Conservation (phyloP, 257 asterid genomes). For the Capsicum chinense region DNA sequence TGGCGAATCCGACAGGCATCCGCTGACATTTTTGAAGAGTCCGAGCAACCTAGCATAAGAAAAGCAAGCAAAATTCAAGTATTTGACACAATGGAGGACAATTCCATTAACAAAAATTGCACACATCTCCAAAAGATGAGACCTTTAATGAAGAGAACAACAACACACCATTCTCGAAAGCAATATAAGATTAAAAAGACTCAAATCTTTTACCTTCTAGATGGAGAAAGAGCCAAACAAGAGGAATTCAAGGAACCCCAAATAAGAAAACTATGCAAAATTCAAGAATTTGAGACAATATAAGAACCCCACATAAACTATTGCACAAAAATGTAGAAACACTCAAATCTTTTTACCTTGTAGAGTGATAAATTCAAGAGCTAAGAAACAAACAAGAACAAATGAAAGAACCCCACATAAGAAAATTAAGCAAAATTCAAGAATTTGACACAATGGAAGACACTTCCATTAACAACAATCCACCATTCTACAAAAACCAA, state of each 20-base stretch:
- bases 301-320: too few species aligned
- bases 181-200: neutral
- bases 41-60: neutral
- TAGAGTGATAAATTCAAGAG: constrained; percentile 43
- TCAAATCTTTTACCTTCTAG: neutral
- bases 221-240: too few species aligned
- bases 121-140: neutral
- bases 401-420: constrained; percentile 19
- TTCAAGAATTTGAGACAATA: too few species aligned
- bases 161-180: too few species aligned
- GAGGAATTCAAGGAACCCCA: too few species aligned
- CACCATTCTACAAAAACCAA: too few species aligned
- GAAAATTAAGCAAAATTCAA: neutral
- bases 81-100: neutral
- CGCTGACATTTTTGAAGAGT: too few species aligned
- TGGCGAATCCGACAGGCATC: too few species aligned
- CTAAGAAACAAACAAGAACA: constrained; percentile 45
- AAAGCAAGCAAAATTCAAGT: neutral
- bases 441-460: constrained; percentile 1
- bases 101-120: neutral
- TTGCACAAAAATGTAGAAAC: too few species aligned
- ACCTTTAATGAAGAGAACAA: neutral
- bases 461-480: neutral
- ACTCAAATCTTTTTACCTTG: constrained; percentile 48
- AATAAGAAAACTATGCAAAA: too few species aligned